A percentile compares a stretch with the other conserved stretches of the same genome.
Evolutionary conservation across 306 rosid species (phyloP).

Genomic region (Sesbania bispinosa): DNA sequence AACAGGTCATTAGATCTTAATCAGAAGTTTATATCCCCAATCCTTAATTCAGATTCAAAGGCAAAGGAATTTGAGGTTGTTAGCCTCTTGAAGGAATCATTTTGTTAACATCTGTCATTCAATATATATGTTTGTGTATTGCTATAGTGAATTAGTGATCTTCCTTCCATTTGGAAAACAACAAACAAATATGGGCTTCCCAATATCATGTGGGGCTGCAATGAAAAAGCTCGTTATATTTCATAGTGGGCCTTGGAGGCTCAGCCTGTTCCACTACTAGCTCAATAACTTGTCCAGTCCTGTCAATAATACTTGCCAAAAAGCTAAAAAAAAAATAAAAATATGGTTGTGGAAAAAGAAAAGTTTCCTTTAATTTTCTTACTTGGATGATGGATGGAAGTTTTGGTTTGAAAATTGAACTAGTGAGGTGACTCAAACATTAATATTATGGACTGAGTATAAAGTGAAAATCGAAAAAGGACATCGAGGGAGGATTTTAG

Average conservation of each 20-base stretch:
- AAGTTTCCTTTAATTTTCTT: too few species aligned
- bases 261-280: too few species aligned
- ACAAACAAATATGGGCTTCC: background rate
- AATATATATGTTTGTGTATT: too few species aligned
- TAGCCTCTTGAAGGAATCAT: background rate
- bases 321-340: too few species aligned
- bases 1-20: background rate
- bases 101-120: too few species aligned
- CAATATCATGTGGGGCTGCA: background rate
- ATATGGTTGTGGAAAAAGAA: too few species aligned
- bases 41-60: background rate
- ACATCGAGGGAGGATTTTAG: slow-evolving; percentile 7
- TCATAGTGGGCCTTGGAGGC: background rate
- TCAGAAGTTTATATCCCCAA: background rate
- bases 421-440: too few species aligned
- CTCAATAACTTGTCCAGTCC: too few species aligned
- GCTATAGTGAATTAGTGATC: too few species aligned
- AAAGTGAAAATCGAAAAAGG: background rate
- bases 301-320: too few species aligned
- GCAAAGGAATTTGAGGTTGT: background rate
- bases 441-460: background rate
- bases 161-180: background rate
- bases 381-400: too few species aligned
- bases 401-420: too few species aligned
- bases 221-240: background rate